phyloP scores from a whole-genome alignment of 495 filamentous ascomycete species.

The Aspergillus affinis region DNA sequence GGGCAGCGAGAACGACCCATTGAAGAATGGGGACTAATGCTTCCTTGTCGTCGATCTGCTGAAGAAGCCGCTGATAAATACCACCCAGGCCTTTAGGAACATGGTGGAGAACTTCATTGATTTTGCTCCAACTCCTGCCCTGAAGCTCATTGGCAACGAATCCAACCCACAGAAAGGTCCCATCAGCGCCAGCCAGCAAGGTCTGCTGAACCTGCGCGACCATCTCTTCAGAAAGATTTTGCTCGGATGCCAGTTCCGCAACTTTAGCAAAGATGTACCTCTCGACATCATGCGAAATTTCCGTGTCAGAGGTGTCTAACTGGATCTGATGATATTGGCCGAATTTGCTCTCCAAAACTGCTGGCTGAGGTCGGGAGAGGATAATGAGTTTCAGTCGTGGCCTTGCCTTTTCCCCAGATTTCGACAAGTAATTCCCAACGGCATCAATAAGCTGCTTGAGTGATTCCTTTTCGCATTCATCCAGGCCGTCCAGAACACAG shows the following conservation, averaged over 20 bases:
- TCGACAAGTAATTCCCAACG: slow-evolving; percentile 11
- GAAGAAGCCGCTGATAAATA: slow-evolving; percentile 25
- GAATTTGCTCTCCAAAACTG: slow-evolving; percentile 26
- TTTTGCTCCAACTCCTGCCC: slow-evolving; percentile 9
- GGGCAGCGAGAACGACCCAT: slow-evolving; percentile 28
- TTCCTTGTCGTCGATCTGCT: slow-evolving; percentile 22
- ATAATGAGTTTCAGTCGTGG: slow-evolving; percentile 33
- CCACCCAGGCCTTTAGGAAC: slow-evolving; percentile 23
- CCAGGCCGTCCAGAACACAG: slow-evolving; percentile 46
- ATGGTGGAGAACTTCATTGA: slow-evolving; percentile 12
- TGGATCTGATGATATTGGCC: slow-evolving; percentile 12
- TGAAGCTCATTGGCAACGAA: slow-evolving; percentile 41
- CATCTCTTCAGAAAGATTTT: slow-evolving; percentile 12
- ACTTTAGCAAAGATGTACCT: slow-evolving; percentile 39
- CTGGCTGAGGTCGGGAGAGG: slow-evolving; percentile 36
- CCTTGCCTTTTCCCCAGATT: slow-evolving; percentile 10
- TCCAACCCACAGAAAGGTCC: slow-evolving; percentile 49
- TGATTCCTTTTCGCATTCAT: slow-evolving; percentile 42
- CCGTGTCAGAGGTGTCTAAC: slow-evolving; percentile 26
- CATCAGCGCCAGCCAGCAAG: slow-evolving; percentile 35
- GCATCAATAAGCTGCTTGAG: slow-evolving; percentile 30
- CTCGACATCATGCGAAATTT: slow-evolving; percentile 31
- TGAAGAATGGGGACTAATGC: slow-evolving; percentile 21
- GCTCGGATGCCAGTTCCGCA: slow-evolving; percentile 30
- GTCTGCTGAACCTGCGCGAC: slow-evolving; percentile 23